Evolutionary conservation across 768 basidiomycete species (phyloP).

Genomic region (Boletus speciosus): DNA sequence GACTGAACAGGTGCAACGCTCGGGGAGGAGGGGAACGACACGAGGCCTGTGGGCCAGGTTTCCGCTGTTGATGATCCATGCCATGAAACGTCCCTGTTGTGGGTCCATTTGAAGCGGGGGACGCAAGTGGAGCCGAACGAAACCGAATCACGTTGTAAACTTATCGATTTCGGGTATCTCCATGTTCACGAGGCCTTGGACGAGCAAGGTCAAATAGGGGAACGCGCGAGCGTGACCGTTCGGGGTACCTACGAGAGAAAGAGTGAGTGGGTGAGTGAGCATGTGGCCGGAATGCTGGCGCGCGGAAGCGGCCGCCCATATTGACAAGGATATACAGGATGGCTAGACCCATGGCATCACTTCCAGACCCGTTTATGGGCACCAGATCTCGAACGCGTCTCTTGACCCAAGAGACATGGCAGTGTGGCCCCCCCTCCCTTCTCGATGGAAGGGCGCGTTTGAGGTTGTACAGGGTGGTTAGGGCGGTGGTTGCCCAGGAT

Average conservation of each 20-base stretch:
- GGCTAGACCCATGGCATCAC: slow-evolving; percentile 3
- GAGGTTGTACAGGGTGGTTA: background rate
- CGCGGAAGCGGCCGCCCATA: slow-evolving; percentile 17
- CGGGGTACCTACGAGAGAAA: too few relatives aligned
- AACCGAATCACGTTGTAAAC: slow-evolving; percentile 8
- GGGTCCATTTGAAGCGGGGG: too few relatives aligned
- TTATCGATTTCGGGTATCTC: slow-evolving; percentile 24
- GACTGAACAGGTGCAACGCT: too few relatives aligned
- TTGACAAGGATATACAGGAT: slow-evolving; percentile 11
- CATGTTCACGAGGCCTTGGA: slow-evolving; percentile 8
- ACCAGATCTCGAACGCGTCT: background rate
- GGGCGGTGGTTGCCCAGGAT: slow-evolving; percentile 19
- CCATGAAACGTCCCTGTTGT: too few relatives aligned
- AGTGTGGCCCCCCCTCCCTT: background rate
- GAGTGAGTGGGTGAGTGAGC: background rate
- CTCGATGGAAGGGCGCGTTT: background rate
- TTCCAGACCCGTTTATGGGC: background rate
- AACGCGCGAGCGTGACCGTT: too few relatives aligned
- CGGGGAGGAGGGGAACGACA: background rate
- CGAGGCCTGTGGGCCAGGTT: background rate
- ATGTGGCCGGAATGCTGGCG: slow-evolving; percentile 3
- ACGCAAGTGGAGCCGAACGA: background rate
- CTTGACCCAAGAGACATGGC: background rate
- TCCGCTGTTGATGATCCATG: too few relatives aligned
- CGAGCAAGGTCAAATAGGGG: background rate